These are phyloP conservation scores for Tranzscheliella williamsii DNA, from an alignment of 1,284 basidiomycete genomes.

Conservation along the genomic window DNA sequence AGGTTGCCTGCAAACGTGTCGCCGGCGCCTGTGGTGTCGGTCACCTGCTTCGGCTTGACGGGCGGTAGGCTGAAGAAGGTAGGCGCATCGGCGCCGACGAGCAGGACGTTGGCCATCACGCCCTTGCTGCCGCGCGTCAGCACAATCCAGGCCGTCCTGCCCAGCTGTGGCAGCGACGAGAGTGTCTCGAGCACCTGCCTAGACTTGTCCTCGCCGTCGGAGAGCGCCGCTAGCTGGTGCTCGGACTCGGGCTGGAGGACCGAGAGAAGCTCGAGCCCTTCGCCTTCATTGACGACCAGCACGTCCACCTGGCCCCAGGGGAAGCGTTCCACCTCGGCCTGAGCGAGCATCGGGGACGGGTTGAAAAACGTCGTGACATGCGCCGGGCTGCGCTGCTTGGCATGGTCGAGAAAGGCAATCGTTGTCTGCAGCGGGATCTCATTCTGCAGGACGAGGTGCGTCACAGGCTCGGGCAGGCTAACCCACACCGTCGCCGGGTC, in stretches of 20 bases:
- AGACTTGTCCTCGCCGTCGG: conserved; percentile 15
- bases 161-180: conserved; percentile 20
- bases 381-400: conserved; percentile 3
- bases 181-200: conserved; percentile 28
- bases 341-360: conserved; percentile 66
- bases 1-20: conserved; percentile 59
- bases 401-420: conserved; percentile 59
- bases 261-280: conserved; percentile 59
- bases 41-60: conserved; percentile 39
- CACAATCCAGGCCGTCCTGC: conserved; percentile 45
- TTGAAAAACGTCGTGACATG: conserved; percentile 63
- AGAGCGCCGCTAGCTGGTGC: conserved; percentile 5
- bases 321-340: conserved; percentile 62
- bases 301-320: conserved; percentile 64
- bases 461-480: conserved; percentile 14
- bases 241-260: conserved; percentile 22
- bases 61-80: conserved; percentile 34
- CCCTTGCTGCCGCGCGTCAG: conserved; percentile 52
- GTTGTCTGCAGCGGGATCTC: conserved; percentile 66
- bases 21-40: conserved; percentile 59
- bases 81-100: conserved; percentile 1
- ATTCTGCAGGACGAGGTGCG: conserved; percentile 67
- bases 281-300: conserved; percentile 67
- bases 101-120: conserved; percentile 42
- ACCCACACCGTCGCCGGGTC: conserved; percentile 25